Evolutionary conservation across 2,329 filamentous ascomycete species (phyloP), one percentile per base, ranked within the genome.

Genomic region (Pyrenophora tritici-repentis): DNA sequence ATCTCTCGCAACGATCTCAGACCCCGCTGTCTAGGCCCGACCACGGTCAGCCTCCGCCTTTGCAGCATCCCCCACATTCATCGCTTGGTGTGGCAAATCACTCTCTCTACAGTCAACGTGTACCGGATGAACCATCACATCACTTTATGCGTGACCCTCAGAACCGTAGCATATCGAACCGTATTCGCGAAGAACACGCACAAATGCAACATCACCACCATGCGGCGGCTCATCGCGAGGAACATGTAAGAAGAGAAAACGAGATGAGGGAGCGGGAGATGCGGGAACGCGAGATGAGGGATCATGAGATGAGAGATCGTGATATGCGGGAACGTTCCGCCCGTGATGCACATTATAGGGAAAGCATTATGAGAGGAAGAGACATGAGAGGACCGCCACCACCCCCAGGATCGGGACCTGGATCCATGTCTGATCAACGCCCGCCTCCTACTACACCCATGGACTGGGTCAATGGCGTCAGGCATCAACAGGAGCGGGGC

Each of bases 41-140:
- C 9, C 61, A 69, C 42, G 55, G 58, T 3, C 67, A 67, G 34
- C 63, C 65, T 35, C 59, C 59, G 16, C 60, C 66, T 17, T 48
- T 71, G 8, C 69, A 72, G 36, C 69, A 72, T 47, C 66, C 68
- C 6, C 64, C 67, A 6, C 67, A 70, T 52, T 68, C 68, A 0
- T 65, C 66, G 2, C 46, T 71, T 5, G 66, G 62, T 6, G 56
- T 65, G 2, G 63, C 62, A 31, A 65, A 62, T 26, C 66, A 65
- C 39, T 46, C 62, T 8, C 44, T 68, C 1, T 68, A 65, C 32
- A 56, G 59, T 13, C 68, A 70, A 47, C 66, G 67, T 20, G 49
- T 55, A 20, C 57, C 59, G 18, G 68, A 72, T 32, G 70, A 71
- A 29, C 56, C 61, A 12, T 43, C 59, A 1, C 62, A 62, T 42